Percentiles rank a stretch among this genome's conserved stretches.
phyloP scores from a whole-genome alignment of 352 stramenopile species.

The Aphanomyces stellatus region DNA sequence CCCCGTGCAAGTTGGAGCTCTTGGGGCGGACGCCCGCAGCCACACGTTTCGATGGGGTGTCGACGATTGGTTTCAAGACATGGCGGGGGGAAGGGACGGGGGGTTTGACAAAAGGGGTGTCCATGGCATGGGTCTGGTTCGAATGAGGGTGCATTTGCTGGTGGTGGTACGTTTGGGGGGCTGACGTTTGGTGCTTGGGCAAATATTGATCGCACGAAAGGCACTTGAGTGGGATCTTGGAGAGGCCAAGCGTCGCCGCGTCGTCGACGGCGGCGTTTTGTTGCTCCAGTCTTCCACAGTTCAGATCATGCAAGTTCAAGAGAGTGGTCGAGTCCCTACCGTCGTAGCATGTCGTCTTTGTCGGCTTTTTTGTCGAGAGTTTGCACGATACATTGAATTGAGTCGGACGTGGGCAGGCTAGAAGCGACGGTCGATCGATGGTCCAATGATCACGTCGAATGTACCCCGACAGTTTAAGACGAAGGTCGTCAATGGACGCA shows the following conservation, averaged over 20 bases:
- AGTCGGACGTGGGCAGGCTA: background rate
- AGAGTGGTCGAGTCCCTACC: too few relatives aligned
- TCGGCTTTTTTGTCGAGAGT: constrained; percentile 4
- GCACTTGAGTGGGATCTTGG: constrained; percentile 6
- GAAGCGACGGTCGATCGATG: background rate
- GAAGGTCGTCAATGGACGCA: background rate
- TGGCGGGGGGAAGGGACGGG: background rate
- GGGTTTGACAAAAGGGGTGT: too few relatives aligned
- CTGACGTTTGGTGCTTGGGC: background rate
- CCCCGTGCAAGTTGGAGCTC: background rate
- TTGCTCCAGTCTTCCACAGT: too few relatives aligned
- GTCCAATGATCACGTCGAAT: background rate
- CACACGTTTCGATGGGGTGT: background rate
- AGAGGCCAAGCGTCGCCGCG: background rate
- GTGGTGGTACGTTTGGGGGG: background rate
- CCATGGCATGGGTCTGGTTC: too few relatives aligned
- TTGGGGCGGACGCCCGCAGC: background rate
- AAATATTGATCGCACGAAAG: constrained; percentile 11
- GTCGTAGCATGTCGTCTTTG: background rate
- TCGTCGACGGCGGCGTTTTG: background rate
- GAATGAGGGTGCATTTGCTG: background rate
- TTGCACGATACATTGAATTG: background rate
- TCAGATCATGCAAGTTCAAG: too few relatives aligned
- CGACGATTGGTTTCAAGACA: background rate
- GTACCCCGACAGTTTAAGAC: background rate